Base-by-base conservation (phyloP, 2,329 filamentous ascomycete genomes). In the Ascochyta rabiei region DNA sequence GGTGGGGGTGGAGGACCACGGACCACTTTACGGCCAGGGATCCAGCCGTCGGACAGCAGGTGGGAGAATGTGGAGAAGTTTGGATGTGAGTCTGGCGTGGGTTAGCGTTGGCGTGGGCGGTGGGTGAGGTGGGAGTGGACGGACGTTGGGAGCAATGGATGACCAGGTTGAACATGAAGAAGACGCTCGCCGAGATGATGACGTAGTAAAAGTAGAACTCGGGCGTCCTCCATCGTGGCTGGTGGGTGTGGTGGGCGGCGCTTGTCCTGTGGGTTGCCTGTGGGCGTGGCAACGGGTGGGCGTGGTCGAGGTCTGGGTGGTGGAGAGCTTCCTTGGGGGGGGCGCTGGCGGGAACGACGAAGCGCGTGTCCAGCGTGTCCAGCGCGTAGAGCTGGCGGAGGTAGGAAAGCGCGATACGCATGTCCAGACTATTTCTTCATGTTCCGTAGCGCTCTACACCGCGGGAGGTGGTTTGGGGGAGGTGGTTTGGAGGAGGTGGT, bases 141-240 rank as follows among this genome's bases (percentile, higher is more conserved):
- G 23, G 82, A 93, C 93, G 84, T 77, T 87, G 84, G 21, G 95
- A 99, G 40, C 96, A 91, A 76, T 90, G 85, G 63, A 92, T 90
- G 9, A 89, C 88, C n/a, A 88, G 82, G 80, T 91, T 96, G 77
- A 96, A 91, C 93, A 99, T 99, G 67, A 87, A 83, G 8, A 91
- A 91, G 23, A 98, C 81, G 50, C 81, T 81, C 6, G 84, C 71
- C 26, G 82, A 58, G 65, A 97, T 84, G 62, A 90, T 76, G 18
- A 89, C 42, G 64, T 87, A 89, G 79, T 99, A 98, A 48, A 92
- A 65, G 72, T 86, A 89, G 78, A 95, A 98, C 77, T 99, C 95
- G 2, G 84, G 82, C 0, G 92, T 96, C 21, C 82, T 85, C 93
- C 93, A 99, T 86, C 84, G 89, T 38, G 93, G 84, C 31, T 86